Evolutionary conservation across 257 asterid species (phyloP), one percentile per base, ranked within the genome.

Genomic region (Solanum bulbocastanum): DNA sequence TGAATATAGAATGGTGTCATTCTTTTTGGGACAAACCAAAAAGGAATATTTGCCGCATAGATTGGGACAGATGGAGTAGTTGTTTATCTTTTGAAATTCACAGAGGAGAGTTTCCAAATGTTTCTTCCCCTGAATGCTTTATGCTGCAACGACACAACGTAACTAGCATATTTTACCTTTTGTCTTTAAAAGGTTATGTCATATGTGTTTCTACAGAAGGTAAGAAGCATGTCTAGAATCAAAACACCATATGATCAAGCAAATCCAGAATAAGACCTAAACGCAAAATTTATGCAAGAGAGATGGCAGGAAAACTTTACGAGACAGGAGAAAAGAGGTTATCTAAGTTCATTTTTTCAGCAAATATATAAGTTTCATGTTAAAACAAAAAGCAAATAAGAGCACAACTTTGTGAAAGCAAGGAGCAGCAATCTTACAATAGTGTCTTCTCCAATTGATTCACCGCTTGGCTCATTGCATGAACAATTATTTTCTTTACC

Each of bases 401-500:
- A 11, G 83, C 23, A 78, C 8, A 78, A 40, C 37, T 42, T 8
- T 52, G 23, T 22, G 20, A 72, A 89, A 87, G 83, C 89, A 58
- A 87, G 33, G 89, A 85, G 58, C 78, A 42, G 6, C 23, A 65
- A 15, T 46, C 91, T 87, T 36, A 87, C 87, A 83, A 86, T 46
- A 75, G 86, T 56, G 89, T 87, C 49, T 69, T n/a, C 73, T 40
- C 83, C 84, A 82, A 83, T 23, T 44, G 37, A 65, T 76, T 6
- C 81, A 87, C 85, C 15, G 87, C 91, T 40, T 68, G 42, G 66
- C 87, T 84, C 73, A 89, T 39, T 0, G 90, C 88, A 52, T 84
- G 83, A 87, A 87, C 66, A 52, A 86, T 42, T 52, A 84, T 76
- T 46, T 84, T 84, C 88, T 87, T 87, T 73, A 89, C 89, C 91